These are phyloP conservation scores for Sistotremastrum suecicum DNA, from an alignment of 768 basidiomycete genomes.

Conservation along the genomic window DNA sequence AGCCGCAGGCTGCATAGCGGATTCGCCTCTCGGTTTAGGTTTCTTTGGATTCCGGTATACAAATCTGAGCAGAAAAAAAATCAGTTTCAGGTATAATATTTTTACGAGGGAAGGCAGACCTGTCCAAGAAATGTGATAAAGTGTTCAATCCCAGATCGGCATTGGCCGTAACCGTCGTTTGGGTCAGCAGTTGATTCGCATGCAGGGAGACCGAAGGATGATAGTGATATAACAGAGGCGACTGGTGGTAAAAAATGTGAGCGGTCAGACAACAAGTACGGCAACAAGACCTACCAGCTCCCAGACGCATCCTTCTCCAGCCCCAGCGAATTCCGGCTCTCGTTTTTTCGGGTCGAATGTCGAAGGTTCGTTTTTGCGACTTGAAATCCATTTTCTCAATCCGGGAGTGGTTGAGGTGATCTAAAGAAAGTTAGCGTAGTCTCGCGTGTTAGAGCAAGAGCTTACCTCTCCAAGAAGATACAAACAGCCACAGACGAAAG, in stretches of 20 bases:
- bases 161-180: conserved; percentile 62
- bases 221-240: conserved; percentile 70
- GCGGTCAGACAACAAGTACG: not conserved
- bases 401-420: conserved; percentile 30
- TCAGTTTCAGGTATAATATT: not conserved
- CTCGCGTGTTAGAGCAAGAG: conserved; percentile 1
- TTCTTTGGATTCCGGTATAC: conserved; percentile 95
- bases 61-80: conserved; percentile 25
- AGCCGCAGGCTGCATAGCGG: conserved; percentile 92
- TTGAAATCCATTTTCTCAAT: conserved; percentile 23
- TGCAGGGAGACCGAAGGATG: conserved; percentile 86
- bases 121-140: conserved; percentile 87
- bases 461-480: conserved; percentile 79
- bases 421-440: conserved; percentile 9
- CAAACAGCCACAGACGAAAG: conserved; percentile 76
- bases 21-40: conserved; percentile 52
- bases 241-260: conserved; percentile 24
- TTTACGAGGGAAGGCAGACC: conserved; percentile 15
- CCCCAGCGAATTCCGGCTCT: conserved; percentile 77
- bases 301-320: conserved; percentile 71
- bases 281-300: conserved; percentile 53
- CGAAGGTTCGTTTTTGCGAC: conserved; percentile 11
- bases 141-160: conserved; percentile 89
- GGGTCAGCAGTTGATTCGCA: conserved; percentile 64
- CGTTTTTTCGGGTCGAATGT: conserved; percentile 80